These are phyloP conservation scores for Vitis labrusca DNA, from an alignment of 164 flowering plant species.

Conservation along the genomic window DNA sequence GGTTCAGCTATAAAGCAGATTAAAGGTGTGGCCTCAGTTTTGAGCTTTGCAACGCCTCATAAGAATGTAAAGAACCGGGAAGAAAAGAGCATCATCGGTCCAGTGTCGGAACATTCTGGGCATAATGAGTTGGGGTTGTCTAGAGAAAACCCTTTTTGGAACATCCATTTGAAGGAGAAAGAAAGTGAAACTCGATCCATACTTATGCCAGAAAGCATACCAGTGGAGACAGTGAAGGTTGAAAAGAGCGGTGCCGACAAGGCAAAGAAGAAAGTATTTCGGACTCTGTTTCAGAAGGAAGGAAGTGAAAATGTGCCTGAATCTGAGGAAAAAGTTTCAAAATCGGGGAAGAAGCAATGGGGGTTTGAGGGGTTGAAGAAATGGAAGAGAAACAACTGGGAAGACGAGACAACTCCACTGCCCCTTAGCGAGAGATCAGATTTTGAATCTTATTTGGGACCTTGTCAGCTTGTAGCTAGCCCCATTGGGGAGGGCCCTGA, in stretches of 20 bases:
- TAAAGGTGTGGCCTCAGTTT: constrained; percentile 63
- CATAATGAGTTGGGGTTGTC: constrained; percentile 21
- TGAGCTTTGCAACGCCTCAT: constrained; percentile 40
- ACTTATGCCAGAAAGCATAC: constrained; percentile 56
- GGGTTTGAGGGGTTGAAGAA: constrained; percentile 71
- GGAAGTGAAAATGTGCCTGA: constrained; percentile 9
- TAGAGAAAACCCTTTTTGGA: constrained; percentile 55
- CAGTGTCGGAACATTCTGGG: constrained; percentile 7
- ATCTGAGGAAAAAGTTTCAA: constrained; percentile 31
- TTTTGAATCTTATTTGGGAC: constrained; percentile 21
- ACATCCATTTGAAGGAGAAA: constrained; percentile 23
- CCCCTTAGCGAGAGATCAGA: constrained; percentile 54
- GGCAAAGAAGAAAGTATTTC: constrained; percentile 50
- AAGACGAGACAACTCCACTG: constrained; percentile 62
- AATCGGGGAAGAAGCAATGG: constrained; percentile 64
- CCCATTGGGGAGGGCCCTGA: constrained; percentile 69
- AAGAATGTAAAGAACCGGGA: constrained; percentile 40
- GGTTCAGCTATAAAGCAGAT: constrained; percentile 59
- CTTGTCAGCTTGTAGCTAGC: constrained; percentile 35
- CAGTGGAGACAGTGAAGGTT: constrained; percentile 25
- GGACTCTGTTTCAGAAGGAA: constrained; percentile 49
- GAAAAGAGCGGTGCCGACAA: constrained; percentile 29
- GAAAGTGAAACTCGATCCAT: constrained; percentile 47
- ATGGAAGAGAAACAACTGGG: constrained; percentile 57
- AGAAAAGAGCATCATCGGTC: constrained; percentile 28